phyloP scores from a whole-genome alignment of 148 eudicot genomes.

The Rhododendron simsii region DNA sequence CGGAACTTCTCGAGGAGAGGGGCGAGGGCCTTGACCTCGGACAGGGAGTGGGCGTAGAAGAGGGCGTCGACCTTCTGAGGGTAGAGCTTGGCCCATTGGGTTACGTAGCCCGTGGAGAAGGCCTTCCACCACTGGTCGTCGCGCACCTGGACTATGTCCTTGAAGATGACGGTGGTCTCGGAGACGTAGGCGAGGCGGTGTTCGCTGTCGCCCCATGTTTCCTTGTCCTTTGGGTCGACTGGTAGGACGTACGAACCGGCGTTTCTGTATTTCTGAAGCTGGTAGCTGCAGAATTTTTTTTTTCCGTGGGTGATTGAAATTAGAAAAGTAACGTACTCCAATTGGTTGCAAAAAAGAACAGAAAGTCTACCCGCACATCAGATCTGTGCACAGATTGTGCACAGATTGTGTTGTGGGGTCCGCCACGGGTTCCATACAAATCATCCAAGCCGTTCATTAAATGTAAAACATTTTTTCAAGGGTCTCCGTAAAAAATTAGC shows the following conservation, averaged over 20 bases:
- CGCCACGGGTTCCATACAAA: no score
- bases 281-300: constrained; percentile 51
- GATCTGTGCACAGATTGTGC: no score
- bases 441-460: no score
- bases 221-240: constrained; percentile 84
- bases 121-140: constrained; percentile 99
- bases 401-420: no score
- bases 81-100: constrained; percentile 96
- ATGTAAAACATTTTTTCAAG: no score
- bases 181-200: constrained; percentile 94
- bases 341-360: not conserved
- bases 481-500: no score
- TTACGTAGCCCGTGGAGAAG: constrained; percentile 74
- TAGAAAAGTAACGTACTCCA: not conserved
- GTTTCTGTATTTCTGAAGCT: constrained; percentile 91
- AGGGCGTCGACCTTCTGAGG: constrained; percentile 92
- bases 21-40: constrained; percentile 64
- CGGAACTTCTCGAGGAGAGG: constrained; percentile 83
- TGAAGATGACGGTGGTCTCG: constrained; percentile 93
- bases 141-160: constrained; percentile 76
- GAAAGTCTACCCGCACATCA: no score
- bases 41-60: constrained; percentile 81
- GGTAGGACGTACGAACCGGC: constrained; percentile 91
- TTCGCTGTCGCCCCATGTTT: constrained; percentile 98
- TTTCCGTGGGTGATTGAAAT: not conserved